Evolutionary conservation across 331 rosid species (phyloP).

Genomic region (Saraca asoca): DNA sequence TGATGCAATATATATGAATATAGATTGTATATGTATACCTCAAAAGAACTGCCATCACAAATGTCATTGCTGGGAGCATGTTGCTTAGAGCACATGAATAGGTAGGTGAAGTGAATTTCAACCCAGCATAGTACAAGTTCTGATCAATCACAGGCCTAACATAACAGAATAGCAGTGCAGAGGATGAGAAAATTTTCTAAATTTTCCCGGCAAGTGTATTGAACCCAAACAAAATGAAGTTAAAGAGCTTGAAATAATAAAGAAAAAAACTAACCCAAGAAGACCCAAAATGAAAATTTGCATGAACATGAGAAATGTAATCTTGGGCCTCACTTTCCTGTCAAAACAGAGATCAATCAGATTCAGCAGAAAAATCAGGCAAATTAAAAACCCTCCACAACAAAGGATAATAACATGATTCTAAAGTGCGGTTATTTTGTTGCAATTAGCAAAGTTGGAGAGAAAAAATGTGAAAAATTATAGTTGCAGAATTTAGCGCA

Average conservation of each 20-base stretch:
- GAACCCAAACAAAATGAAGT: background rate
- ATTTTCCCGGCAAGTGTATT: background rate
- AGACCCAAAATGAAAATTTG: slow-evolving; percentile 59
- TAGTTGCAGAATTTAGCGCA: too few species aligned
- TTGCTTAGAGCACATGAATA: slow-evolving; percentile 73
- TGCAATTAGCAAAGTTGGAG: too few species aligned
- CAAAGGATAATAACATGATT: too few species aligned
- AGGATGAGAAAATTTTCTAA: background rate
- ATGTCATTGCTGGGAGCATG: slow-evolving; percentile 73
- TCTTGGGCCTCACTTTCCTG: slow-evolving; percentile 72
- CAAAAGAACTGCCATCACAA: slow-evolving; percentile 61
- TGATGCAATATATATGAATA: background rate
- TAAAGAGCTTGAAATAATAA: background rate
- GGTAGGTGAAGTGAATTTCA: slow-evolving; percentile 67
- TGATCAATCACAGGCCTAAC: slow-evolving; percentile 75
- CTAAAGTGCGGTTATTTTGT: too few species aligned
- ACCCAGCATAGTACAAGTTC: slow-evolving; percentile 62
- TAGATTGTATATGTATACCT: slow-evolving; percentile 35
- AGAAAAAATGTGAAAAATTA: background rate
- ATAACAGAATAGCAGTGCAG: background rate
- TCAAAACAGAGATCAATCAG: slow-evolving; percentile 8
- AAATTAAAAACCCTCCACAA: too few species aligned
- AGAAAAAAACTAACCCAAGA: slow-evolving; percentile 49
- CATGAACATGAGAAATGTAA: slow-evolving; percentile 48
- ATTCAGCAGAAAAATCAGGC: too few species aligned